Base-by-base conservation (phyloP, 495 filamentous ascomycete species). In the Aspergillus nanangensis region DNA sequence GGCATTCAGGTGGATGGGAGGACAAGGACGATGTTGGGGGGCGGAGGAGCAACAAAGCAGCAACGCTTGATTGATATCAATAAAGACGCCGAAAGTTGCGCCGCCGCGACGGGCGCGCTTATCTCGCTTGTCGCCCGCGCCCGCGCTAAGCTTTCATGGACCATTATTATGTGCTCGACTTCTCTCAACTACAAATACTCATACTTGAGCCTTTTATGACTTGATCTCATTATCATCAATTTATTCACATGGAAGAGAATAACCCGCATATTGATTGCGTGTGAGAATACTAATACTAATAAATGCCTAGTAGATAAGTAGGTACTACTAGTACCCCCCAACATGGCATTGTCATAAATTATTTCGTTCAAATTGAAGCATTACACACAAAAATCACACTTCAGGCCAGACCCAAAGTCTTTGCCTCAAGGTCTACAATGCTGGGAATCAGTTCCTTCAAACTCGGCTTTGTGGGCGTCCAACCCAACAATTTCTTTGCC, bases 401-500 rank as follows among this genome's bases (percentile, higher is more conserved):
- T n/a, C 14, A 5, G 70, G 7, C 79, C 77, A 88, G 5, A 56
- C 81, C 31, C 81, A 71, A 53, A 72, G 62, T 66, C 81, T 83
- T 63, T 47, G 79, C 55, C 66, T 82, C 78, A 20, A 58, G 45
- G 14, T 75, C 69, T 17, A 85, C 75, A 52, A 74, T 73, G 8
- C 67, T 61, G 3, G 77, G 67, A 35, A 87, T 66, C 43, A 78
- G 67, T 7, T 81, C 80, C 59, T 77, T 59, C 52, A 90, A 38
- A 25, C 61, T 70, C 17, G 62, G 69, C 32, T 70, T 66, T 59
- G 71, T 74, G 7, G 85, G 77, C 33, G 67, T 61, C 85, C 85
- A 90, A 0, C 75, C 81, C 13, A 90, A 63, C 47, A 84, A 72
- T 58, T 86, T 84, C 43, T 61, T 76, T 7, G 81, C 84, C 24